Base-by-base conservation (phyloP, 352 stramenopile genomes). In the Globisporangium barbulae region DNA sequence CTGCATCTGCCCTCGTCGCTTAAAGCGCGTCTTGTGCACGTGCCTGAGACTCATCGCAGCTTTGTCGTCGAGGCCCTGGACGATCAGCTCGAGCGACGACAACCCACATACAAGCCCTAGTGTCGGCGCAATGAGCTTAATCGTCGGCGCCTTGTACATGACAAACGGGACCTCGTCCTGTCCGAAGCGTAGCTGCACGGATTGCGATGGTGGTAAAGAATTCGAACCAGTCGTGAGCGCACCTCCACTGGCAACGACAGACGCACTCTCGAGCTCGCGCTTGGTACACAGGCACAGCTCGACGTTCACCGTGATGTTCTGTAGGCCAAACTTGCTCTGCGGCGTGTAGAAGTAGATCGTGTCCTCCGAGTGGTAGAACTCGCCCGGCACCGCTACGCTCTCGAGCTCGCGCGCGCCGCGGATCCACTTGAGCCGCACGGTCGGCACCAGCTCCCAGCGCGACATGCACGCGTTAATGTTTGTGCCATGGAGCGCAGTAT, bases 331-430 rank as follows among this genome's bases (percentile, higher is more conserved):
- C 52, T 82, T 86, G 67, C 83, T 92, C 61, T 89, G 81, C 12
- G 81, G 83, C 0, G 81, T 84, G 59, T 92, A 90, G 31, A 92
- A 90, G 68, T 90, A 92, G 10, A 92, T 65, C 2, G 70, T 61
- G 45, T 90, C 79, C 68, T 92, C 83, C 0, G 64, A 74, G 2
- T 74, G 67, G 45, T 92, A 92, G 53, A 75, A 80, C 57, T 92
- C 83, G 1, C 74, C 83, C 0, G 68, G 60, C 0, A 92, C 78
- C 7, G 76, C 64, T 15, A 88, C 72, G 33, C 74, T 76, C 47
- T 92, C 83, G 13, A 92, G 79, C 52, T 90, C 81, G 53, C 77
- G 76, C 12, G 70, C 45, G 5, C 78, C 81, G 8, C 76, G 74
- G 53, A 83, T 84, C 81, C 81, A 92, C 12, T 75, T 79, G 4